A percentile compares a stretch with the other conserved stretches of the same genome.
Conservation (phyloP, 2,329 filamentous ascomycete species). For the Aureobasidium pullulans region DNA sequence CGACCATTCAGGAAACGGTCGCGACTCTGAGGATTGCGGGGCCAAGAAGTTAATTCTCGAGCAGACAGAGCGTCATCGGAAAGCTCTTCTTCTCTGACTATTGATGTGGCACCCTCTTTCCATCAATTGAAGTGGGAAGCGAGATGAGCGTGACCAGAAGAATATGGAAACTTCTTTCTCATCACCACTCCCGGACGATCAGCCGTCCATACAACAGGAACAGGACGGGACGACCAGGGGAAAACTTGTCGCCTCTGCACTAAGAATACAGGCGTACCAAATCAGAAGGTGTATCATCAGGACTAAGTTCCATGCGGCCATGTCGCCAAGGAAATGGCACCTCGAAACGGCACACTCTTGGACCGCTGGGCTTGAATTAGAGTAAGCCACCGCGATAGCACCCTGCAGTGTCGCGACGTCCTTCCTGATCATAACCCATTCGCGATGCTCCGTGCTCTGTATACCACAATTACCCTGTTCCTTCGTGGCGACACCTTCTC, state of each 20-base stretch:
- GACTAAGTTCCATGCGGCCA: neutral
- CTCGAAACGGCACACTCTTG: neutral
- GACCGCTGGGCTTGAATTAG: conserved; percentile 5
- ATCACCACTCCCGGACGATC: neutral
- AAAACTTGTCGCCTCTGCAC: conserved; percentile 6
- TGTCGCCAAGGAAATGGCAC: neutral
- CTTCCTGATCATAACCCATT: neutral
- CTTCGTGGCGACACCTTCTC: conserved; percentile 1
- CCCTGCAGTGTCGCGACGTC: neutral
- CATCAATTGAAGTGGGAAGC: conserved; percentile 2
- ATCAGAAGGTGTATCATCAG: neutral
- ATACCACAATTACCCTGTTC: neutral
- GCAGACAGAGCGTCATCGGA: neutral
- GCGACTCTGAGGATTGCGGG: neutral
- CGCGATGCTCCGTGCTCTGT: conserved; percentile 1
- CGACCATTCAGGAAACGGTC: neutral
- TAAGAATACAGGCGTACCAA: conserved; percentile 5
- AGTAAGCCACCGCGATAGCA: conserved; percentile 4
- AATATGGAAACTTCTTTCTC: neutral
- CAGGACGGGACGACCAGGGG: neutral
- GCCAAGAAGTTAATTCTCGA: neutral
- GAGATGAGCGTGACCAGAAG: neutral
- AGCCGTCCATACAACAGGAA: neutral
- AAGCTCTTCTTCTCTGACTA: neutral
- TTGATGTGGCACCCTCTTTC: neutral